Evolutionary conservation across 306 rosid species (phyloP).

Genomic region (Medicago lupulina): DNA sequence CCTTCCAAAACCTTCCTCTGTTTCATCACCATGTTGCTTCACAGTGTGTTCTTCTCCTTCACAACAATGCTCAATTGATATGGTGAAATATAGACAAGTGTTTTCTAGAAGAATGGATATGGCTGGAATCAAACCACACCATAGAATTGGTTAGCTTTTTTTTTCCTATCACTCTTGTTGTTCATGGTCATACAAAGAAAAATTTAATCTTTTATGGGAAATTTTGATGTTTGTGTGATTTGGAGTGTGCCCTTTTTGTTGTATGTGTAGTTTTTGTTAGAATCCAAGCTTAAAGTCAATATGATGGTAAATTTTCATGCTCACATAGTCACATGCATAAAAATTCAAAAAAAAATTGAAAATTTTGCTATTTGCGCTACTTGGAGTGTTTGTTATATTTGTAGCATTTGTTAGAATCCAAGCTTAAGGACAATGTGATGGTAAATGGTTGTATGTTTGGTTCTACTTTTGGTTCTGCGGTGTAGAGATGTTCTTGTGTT

Average conservation of each 20-base stretch:
- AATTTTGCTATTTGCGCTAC: too few species aligned
- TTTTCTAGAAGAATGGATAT: slow-evolving; percentile 85
- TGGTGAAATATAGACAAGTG: slow-evolving; percentile 61
- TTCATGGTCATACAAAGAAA: slow-evolving; percentile 2
- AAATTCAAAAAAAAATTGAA: too few species aligned
- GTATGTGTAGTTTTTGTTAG: background rate
- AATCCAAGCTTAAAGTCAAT: slow-evolving; percentile 9
- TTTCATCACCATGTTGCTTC: slow-evolving; percentile 42
- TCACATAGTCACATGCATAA: too few species aligned
- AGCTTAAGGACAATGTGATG: too few species aligned
- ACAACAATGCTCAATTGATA: slow-evolving; percentile 53
- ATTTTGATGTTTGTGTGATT: background rate
- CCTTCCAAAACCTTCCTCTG: slow-evolving; percentile 37
- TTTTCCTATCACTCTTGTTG: slow-evolving; percentile 1
- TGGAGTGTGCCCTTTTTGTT: slow-evolving; percentile 34
- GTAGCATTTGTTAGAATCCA: too few species aligned
- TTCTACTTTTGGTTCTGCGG: too few species aligned
- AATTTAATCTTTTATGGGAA: background rate
- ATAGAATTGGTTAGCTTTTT: slow-evolving; percentile 63
- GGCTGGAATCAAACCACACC: slow-evolving; percentile 92
- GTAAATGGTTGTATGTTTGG: too few species aligned
- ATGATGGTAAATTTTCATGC: too few species aligned
- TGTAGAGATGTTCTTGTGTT: too few species aligned
- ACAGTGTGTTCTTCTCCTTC: slow-evolving; percentile 45
- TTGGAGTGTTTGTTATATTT: too few species aligned